Conservation (phyloP, 352 stramenopile species). For the Phytophthora pinifolia region DNA sequence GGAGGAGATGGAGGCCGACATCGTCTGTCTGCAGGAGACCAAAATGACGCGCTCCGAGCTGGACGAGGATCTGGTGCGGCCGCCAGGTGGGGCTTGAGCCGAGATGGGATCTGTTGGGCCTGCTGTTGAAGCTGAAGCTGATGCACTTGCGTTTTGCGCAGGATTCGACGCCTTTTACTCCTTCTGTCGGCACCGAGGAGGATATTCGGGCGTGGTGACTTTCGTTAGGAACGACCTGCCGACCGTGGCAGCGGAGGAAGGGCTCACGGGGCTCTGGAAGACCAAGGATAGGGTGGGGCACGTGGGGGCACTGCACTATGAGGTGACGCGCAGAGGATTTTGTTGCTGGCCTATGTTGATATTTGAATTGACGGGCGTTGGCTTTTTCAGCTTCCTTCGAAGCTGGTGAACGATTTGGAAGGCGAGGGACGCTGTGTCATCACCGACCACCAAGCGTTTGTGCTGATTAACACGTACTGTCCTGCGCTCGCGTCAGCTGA, state of each 20-base stretch:
- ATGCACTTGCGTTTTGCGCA: constrained; percentile 17
- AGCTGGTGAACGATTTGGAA: constrained; percentile 63
- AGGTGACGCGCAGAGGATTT: constrained; percentile 28
- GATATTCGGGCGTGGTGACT: constrained; percentile 83
- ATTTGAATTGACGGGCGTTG: background rate
- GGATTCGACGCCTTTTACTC: constrained; percentile 86
- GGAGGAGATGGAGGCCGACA: constrained; percentile 55
- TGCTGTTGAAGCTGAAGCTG: constrained; percentile 11
- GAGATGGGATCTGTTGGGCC: background rate
- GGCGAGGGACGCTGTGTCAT: constrained; percentile 85
- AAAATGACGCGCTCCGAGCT: constrained; percentile 85
- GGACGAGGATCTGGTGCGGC: constrained; percentile 72
- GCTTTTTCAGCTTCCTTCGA: constrained; percentile 42
- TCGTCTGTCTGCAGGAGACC: constrained; percentile 87
- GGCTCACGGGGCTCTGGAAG: constrained; percentile 60
- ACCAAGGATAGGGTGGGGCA: constrained; percentile 61
- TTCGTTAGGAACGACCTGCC: constrained; percentile 56
- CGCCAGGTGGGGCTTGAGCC: constrained; percentile 32
- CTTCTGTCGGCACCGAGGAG: constrained; percentile 61
- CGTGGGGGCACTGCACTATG: constrained; percentile 42
- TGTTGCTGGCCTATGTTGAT: background rate
- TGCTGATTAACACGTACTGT: constrained; percentile 91
- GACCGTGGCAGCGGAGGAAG: constrained; percentile 70
- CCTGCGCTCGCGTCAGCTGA: constrained; percentile 68
- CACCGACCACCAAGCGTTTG: constrained; percentile 87